A percentile compares a stretch with the other conserved stretches of the same genome.
phyloP scores from a whole-genome alignment of 176 grass and related monocot genomes.

The Urochloa ruziziensis region DNA sequence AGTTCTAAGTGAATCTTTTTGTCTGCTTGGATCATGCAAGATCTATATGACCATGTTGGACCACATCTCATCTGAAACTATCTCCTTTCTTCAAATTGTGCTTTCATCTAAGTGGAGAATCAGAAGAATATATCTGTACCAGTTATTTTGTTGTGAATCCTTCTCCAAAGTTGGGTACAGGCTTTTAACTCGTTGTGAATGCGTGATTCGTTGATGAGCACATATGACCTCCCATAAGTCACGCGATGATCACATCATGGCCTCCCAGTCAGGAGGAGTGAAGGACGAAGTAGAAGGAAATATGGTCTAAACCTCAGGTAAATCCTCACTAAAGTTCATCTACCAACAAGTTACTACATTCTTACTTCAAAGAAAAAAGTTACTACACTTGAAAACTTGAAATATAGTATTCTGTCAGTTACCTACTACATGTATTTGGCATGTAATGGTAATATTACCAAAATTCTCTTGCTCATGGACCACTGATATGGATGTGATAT shows the following conservation, averaged over 20 bases:
- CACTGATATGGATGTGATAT: background rate
- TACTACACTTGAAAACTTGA: background rate
- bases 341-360: background rate
- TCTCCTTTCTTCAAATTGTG: background rate
- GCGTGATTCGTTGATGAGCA: background rate
- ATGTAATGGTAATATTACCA: background rate
- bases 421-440: background rate
- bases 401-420: background rate
- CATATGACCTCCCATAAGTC: background rate
- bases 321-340: background rate
- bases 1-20: slow-evolving; percentile 16
- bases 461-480: background rate
- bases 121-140: background rate
- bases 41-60: slow-evolving; percentile 10
- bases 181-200: background rate
- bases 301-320: slow-evolving; percentile 1
- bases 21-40: slow-evolving; percentile 9
- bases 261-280: background rate
- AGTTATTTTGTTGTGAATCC: background rate
- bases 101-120: background rate
- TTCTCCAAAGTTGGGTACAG: background rate
- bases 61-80: background rate
- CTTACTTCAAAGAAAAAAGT: background rate
- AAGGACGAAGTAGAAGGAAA: slow-evolving; percentile 1
- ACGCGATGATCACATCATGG: background rate